Percentiles rank a stretch among this genome's conserved stretches.
Evolutionary conservation across 2,329 filamentous ascomycete genomes (phyloP).

Genomic region (Annulohypoxylon truncatum): DNA sequence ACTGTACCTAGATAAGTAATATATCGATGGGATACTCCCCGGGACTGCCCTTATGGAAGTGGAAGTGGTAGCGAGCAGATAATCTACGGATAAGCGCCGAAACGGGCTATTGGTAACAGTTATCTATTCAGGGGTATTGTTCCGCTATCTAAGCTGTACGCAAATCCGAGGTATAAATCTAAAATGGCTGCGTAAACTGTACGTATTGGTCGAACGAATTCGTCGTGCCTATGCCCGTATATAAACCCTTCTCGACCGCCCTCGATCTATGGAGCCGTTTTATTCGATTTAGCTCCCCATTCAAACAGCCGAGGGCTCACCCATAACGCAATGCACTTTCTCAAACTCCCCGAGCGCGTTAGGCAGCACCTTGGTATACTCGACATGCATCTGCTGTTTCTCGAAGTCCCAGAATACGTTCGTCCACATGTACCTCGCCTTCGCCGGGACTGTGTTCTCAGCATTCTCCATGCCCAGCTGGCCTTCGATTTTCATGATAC

Average conservation of each 20-base stretch:
- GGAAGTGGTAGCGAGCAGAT: too few species aligned
- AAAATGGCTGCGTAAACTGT: background rate
- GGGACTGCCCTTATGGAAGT: too few species aligned
- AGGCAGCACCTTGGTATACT: constrained; percentile 43
- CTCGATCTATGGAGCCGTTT: background rate
- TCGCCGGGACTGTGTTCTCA: background rate
- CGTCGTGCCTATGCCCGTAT: background rate
- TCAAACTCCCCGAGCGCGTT: constrained; percentile 38
- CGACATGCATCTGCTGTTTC: constrained; percentile 39
- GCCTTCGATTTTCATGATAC: constrained; percentile 43
- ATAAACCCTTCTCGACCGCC: background rate
- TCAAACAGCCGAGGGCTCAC: background rate
- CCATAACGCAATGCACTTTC: constrained; percentile 32
- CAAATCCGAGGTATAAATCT: background rate
- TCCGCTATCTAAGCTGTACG: background rate
- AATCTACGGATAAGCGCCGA: background rate
- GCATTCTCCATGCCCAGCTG: constrained; percentile 22
- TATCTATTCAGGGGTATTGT: constrained; percentile 6
- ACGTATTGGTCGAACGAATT: background rate
- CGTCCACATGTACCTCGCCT: constrained; percentile 42
- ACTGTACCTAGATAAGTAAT: too few species aligned
- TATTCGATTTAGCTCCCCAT: background rate
- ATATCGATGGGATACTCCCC: background rate
- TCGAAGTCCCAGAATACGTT: constrained; percentile 48
- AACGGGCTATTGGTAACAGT: background rate